Base-by-base conservation (phyloP, 192 early-diverging fungal genomes). In the Backusella parvicylindrica region DNA sequence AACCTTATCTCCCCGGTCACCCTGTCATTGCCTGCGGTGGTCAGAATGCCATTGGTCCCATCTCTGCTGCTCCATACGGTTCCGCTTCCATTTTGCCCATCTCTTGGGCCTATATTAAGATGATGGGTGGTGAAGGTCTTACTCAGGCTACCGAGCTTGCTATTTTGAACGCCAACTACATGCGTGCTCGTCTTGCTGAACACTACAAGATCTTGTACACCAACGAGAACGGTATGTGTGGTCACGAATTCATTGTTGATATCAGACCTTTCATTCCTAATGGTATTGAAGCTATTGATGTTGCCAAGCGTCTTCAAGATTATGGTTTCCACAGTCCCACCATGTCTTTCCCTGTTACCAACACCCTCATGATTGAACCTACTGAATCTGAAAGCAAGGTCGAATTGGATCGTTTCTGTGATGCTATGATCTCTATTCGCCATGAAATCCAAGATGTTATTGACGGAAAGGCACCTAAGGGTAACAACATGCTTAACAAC, bases 301-400 rank as follows among this genome's bases (percentile, higher is more conserved):
- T 99, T 82, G 98, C 98, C 83, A 99, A 99, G 90, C 94, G 98
- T 43, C 90, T 99, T 64, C 93, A 97, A 84, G 98, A 99, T 85
- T 99, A 98, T 80, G 95, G 97, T 26, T 99, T 99, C 89, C 98
- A 99, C 85, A 91, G 90, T 37, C 98, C 98, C 37, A 99, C 98
- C 80, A 99, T 99, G 98, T 98, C 96, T 21, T 99, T 96, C 92
- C 98, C 98, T 26, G 97, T 98, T 28, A 86, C 95, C 74, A 97
- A 98, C 90, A 99, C 98, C 13, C 91, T 99, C 63, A 99, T 99
- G 98, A 92, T 99, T 77, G 98, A 99, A 87, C 98, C 98, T 18
- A 99, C 98, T 64, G 98, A 99, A 81, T 97, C 95, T 71, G 98
- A 99, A 84, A 87, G 89, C 76, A 91, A 92, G 79, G 89, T 84